Evolutionary conservation across 805 yeast genomes (phyloP).

Genomic region (Tanozyma kutaoensis): DNA sequence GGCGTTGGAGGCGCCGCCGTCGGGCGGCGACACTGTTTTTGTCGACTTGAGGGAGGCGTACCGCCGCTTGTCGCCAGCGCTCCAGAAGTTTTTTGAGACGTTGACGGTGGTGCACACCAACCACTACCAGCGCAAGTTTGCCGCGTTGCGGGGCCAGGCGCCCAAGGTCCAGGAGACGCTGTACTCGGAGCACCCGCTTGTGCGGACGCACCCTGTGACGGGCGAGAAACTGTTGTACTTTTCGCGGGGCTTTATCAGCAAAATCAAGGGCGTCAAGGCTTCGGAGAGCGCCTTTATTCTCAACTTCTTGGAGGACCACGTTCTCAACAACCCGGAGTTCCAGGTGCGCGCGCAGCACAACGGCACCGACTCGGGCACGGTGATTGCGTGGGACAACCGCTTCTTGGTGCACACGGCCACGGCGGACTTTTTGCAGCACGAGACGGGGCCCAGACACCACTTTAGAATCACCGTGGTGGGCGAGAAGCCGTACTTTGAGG

Average conservation of each 20-base stretch:
- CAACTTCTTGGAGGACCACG: conserved; percentile 11
- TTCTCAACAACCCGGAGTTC: conserved; percentile 10
- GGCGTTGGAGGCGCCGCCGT: conserved; percentile 13
- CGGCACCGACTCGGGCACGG: conserved; percentile 11
- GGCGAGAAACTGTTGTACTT: conserved; percentile 12
- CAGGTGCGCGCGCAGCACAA: conserved; percentile 13
- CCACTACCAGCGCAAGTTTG: conserved; percentile 10
- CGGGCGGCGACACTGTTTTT: conserved; percentile 16
- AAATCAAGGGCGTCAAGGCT: conserved; percentile 11
- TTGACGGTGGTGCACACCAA: conserved; percentile 12
- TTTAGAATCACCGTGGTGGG: conserved; percentile 14
- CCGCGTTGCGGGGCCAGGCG: conserved; percentile 4
- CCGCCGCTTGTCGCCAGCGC: conserved; percentile 10
- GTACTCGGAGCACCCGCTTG: conserved; percentile 13
- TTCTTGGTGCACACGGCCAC: conserved; percentile 10
- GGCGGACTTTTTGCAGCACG: conserved; percentile 11
- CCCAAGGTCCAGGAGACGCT: conserved; percentile 9
- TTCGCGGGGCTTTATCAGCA: conserved; percentile 10
- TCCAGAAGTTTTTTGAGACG: conserved; percentile 10
- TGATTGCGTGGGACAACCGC: conserved; percentile 15
- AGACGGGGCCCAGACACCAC: conserved; percentile 12
- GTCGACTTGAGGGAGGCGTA: conserved; percentile 14
- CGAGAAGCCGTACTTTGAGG: conserved; percentile 15
- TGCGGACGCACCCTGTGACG: conserved; percentile 16
- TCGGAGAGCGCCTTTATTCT: too few species aligned